A percentile compares a stretch with the other conserved stretches of the same genome.
Evolutionary conservation across 2,329 filamentous ascomycete species (phyloP).

Genomic region (Ophiostoma sp.): DNA sequence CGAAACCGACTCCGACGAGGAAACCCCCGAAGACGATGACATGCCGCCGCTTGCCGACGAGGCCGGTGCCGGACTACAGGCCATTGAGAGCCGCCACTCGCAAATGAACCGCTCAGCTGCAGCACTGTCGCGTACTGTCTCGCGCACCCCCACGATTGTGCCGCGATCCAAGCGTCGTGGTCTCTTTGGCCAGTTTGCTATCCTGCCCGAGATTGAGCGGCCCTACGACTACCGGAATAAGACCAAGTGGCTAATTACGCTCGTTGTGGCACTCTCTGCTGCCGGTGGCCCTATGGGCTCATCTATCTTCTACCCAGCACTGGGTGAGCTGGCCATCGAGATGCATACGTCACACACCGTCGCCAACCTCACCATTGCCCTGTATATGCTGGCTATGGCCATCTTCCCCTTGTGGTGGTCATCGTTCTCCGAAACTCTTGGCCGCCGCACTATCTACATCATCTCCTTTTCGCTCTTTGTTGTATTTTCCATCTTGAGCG

Average conservation of each 20-base stretch:
- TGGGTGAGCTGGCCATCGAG: constrained; percentile 58
- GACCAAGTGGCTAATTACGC: constrained; percentile 81
- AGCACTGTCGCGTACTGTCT: constrained; percentile 25
- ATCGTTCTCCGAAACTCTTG: constrained; percentile 67
- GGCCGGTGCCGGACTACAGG: constrained; percentile 26
- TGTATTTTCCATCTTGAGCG: constrained; percentile 64
- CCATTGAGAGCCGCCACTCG: constrained; percentile 22
- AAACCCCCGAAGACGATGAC: constrained; percentile 17
- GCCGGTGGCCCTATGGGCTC: constrained; percentile 78
- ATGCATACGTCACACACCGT: constrained; percentile 59
- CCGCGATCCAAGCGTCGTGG: constrained; percentile 57
- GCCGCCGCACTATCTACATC: constrained; percentile 73
- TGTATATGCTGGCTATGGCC: constrained; percentile 79
- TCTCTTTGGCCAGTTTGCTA: constrained; percentile 61
- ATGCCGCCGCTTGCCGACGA: constrained; percentile 25
- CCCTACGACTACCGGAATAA: constrained; percentile 66
- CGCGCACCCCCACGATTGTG: constrained; percentile 39
- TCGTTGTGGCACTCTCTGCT: constrained; percentile 69
- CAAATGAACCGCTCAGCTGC: constrained; percentile 8
- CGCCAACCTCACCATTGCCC: constrained; percentile 68
- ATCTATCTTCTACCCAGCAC: constrained; percentile 72
- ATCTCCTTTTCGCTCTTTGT: constrained; percentile 67
- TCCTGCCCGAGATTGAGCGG: constrained; percentile 68
- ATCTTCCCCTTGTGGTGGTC: constrained; percentile 88
- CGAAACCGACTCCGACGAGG: constrained; percentile 6